phyloP scores from a whole-genome alignment of 495 filamentous ascomycete species.

The Endocarpon pusillum region DNA sequence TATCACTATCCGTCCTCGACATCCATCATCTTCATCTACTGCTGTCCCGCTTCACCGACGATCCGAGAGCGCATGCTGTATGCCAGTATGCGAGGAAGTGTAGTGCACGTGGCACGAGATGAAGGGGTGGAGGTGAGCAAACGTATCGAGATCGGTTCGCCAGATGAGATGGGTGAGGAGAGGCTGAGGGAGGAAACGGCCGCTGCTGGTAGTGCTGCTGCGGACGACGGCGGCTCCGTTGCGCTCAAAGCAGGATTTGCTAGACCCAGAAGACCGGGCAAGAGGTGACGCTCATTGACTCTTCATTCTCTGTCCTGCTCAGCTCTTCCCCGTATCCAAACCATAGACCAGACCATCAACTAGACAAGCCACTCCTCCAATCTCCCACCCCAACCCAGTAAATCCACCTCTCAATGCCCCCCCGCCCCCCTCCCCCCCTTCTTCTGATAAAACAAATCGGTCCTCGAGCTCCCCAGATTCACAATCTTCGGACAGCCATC shows the following conservation, averaged over 20 bases:
- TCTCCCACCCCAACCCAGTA: constrained; percentile 34
- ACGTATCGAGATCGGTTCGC: constrained; percentile 53
- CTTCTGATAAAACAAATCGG: constrained; percentile 82
- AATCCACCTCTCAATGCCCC: not conserved
- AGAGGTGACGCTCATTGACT: constrained; percentile 8
- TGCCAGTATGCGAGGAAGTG: constrained; percentile 60
- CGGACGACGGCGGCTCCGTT: no score
- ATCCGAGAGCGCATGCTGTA: constrained; percentile 95
- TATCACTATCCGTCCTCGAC: constrained; percentile 53
- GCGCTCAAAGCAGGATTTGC: constrained; percentile 62
- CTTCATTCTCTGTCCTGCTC: constrained; percentile 7
- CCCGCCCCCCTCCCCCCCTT: no score
- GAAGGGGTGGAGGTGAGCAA: constrained; percentile 59
- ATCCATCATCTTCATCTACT: constrained; percentile 82
- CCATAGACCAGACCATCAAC: not conserved
- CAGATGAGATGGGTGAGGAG: constrained; percentile 63
- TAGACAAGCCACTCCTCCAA: constrained; percentile 28
- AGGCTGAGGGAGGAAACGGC: constrained; percentile 54
- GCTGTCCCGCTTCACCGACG: constrained; percentile 60
- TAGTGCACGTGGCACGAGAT: constrained; percentile 48
- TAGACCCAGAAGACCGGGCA: constrained; percentile 77
- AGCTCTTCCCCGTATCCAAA: not conserved
- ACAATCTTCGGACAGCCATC: constrained; percentile 99
- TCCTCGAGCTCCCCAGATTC: constrained; percentile 85
- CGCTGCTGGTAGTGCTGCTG: constrained; percentile 40